Percentiles rank a stretch among this genome's conserved stretches.
Evolutionary conservation across 176 grass and related monocot species (phyloP).

Genomic region (Cenchrus fungigraminus): DNA sequence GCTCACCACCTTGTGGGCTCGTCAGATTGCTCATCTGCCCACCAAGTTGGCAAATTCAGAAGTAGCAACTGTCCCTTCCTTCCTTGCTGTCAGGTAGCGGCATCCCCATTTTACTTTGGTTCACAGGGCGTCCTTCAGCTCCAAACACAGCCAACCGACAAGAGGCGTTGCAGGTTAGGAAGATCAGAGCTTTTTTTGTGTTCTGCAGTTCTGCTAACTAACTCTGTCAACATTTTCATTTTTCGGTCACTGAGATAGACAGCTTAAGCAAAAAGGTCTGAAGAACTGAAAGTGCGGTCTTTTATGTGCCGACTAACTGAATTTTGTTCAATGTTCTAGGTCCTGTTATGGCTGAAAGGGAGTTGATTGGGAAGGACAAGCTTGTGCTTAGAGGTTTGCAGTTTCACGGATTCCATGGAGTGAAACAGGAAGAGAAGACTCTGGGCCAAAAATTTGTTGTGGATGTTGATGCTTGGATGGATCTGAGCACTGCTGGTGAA

Average conservation of each 20-base stretch:
- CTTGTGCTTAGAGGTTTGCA: conserved; percentile 64
- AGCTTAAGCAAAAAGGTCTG: neutral
- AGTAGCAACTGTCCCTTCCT: neutral
- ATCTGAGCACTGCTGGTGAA: conserved; percentile 58
- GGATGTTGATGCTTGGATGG: conserved; percentile 73
- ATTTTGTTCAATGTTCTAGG: conserved; percentile 26
- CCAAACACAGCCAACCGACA: neutral
- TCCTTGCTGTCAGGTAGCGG: conserved; percentile 6
- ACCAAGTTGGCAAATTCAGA: neutral
- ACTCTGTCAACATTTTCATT: neutral
- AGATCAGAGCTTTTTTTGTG: neutral
- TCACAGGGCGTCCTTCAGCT: conserved; percentile 27
- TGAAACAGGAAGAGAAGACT: conserved; percentile 73
- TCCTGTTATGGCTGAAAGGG: conserved; percentile 49
- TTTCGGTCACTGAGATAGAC: neutral
- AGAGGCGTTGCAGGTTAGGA: neutral
- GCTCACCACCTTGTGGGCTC: neutral
- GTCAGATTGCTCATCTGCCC: conserved; percentile 23
- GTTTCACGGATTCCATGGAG: conserved; percentile 89
- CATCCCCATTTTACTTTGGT: neutral
- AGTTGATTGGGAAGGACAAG: conserved; percentile 60
- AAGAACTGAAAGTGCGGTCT: neutral
- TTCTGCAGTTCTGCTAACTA: neutral
- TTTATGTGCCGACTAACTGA: neutral
- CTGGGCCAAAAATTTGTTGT: conserved; percentile 78